Evolutionary conservation across 768 basidiomycete genomes (phyloP).

Genomic region (Russula lepida): DNA sequence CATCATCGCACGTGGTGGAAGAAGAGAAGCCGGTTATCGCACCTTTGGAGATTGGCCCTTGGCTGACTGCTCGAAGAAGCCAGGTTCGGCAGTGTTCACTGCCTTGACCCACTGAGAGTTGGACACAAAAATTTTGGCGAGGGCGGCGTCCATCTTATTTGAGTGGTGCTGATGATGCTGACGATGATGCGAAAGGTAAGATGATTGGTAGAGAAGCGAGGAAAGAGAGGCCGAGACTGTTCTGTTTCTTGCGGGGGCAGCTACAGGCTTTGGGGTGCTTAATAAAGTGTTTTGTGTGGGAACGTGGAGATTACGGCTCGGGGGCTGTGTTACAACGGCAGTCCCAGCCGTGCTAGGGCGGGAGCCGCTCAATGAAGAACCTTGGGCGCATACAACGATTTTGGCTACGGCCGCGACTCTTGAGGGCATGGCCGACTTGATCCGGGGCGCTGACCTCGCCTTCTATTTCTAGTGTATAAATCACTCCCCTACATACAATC

Average conservation of each 20-base stretch:
- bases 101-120: slow-evolving; percentile 68
- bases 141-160: slow-evolving; percentile 15
- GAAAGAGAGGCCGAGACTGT: neutral
- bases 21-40: slow-evolving; percentile 16
- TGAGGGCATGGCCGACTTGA: neutral
- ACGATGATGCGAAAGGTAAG: neutral
- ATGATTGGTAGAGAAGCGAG: neutral
- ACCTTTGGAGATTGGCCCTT: slow-evolving; percentile 66
- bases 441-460: neutral
- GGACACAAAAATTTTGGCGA: slow-evolving; percentile 33
- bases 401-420: neutral
- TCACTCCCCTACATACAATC: too few relatives aligned
- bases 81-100: slow-evolving; percentile 45
- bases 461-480: too few relatives aligned
- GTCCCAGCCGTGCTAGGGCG: neutral
- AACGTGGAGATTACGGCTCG: neutral
- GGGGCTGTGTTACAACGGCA: neutral
- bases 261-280: neutral
- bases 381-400: neutral
- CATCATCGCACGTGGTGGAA: slow-evolving; percentile 6
- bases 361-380: too few relatives aligned
- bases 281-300: neutral
- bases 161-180: neutral
- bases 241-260: neutral
- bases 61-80: slow-evolving; percentile 53